Conservation (phyloP, 148 eudicot species). For the Nepenthes gracilis region DNA sequence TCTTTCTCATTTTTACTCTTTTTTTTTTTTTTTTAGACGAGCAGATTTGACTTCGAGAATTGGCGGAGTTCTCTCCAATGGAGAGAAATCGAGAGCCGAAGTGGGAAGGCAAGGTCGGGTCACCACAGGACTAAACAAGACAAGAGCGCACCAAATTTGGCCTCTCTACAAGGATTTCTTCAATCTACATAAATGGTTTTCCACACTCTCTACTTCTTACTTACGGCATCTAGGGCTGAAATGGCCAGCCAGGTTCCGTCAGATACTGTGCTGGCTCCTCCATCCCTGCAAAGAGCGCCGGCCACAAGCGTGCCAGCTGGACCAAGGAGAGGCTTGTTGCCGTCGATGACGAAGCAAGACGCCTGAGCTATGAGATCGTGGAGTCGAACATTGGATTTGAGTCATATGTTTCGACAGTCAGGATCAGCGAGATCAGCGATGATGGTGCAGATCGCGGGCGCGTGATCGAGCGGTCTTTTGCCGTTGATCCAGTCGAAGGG, state of each 20-base stretch:
- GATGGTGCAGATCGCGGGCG: slow-evolving; percentile 23
- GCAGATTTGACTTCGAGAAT: no score
- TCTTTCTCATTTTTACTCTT: no score
- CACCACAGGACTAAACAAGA: slow-evolving; percentile 17
- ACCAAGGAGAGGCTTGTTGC: slow-evolving; percentile 51
- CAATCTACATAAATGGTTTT: slow-evolving; percentile 53
- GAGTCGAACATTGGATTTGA: slow-evolving; percentile 61
- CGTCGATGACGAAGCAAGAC: slow-evolving; percentile 29
- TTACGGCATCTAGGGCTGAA: slow-evolving; percentile 59
- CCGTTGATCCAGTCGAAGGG: slow-evolving; percentile 56
- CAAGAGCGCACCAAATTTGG: slow-evolving; percentile 41
- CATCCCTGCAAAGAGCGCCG: slow-evolving; percentile 12
- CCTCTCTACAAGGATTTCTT: slow-evolving; percentile 60
- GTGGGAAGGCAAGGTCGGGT: slow-evolving; percentile 52
- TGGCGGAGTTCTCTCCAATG: no score
- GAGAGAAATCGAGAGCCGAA: neutral
- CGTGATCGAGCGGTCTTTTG: slow-evolving; percentile 53
- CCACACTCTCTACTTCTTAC: slow-evolving; percentile 39
- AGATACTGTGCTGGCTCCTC: slow-evolving; percentile 50
- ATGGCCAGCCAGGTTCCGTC: slow-evolving; percentile 64
- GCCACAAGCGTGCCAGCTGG: slow-evolving; percentile 27
- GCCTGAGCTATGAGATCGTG: slow-evolving; percentile 56
- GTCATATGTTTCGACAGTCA: slow-evolving; percentile 53
- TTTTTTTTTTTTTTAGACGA: no score
- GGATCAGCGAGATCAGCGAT: slow-evolving; percentile 15